phyloP scores from a whole-genome alignment of 768 basidiomycete species.

The Clathrus columnatus region DNA sequence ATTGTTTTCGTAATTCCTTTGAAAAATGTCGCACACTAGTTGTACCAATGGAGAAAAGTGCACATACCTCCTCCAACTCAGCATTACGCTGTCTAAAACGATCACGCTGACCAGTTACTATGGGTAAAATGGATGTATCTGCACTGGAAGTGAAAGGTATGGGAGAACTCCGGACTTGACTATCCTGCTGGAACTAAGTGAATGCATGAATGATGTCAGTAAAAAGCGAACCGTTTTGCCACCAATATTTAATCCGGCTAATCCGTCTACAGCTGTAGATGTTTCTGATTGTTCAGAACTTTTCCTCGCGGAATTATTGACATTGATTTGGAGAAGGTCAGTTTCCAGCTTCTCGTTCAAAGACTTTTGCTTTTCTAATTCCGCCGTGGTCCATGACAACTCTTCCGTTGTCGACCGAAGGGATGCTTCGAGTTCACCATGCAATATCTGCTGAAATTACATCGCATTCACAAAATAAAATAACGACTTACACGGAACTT shows the following conservation, averaged over 20 bases:
- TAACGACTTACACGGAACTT: constrained; percentile 61
- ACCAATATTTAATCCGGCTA: constrained; percentile 70
- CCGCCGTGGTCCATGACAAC: constrained; percentile 47
- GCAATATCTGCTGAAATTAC: constrained; percentile 52
- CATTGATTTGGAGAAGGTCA: constrained; percentile 76
- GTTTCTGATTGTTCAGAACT: constrained; percentile 16
- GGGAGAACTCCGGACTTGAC: constrained; percentile 36
- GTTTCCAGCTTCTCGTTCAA: constrained; percentile 90
- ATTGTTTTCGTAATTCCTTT: constrained; percentile 91
- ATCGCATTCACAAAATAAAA: neutral
- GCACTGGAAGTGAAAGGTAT: constrained; percentile 67
- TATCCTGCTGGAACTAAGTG: constrained; percentile 9
- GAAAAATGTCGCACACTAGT: neutral
- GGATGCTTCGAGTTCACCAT: constrained; percentile 69
- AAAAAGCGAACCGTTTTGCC: constrained; percentile 28
- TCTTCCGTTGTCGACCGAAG: constrained; percentile 49
- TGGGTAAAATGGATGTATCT: constrained; percentile 94
- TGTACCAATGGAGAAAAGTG: constrained; percentile 1
- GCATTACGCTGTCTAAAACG: constrained; percentile 96
- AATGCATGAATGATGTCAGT: neutral
- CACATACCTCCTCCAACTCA: constrained; percentile 82
- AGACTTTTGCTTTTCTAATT: constrained; percentile 66
- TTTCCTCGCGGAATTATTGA: constrained; percentile 22
- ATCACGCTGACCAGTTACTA: constrained; percentile 95
- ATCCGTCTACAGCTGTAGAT: constrained; percentile 33